phyloP scores from a whole-genome alignment of 257 asterid species.

The Datura wrightii region DNA sequence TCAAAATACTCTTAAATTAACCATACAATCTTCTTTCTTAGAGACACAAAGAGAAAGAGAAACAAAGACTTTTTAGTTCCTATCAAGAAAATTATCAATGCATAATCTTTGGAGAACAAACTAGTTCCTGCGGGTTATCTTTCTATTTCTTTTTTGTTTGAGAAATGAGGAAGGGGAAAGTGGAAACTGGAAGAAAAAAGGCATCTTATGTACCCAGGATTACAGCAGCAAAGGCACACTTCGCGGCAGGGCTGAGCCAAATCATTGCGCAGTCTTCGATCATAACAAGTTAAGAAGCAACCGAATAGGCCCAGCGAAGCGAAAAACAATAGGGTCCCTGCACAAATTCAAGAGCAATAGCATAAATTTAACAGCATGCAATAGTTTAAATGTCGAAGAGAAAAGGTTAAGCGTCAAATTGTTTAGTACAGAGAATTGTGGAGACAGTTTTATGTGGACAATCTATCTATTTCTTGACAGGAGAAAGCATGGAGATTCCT shows the following conservation, averaged over 20 bases:
- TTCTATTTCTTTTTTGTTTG: background rate
- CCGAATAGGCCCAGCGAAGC: conserved; percentile 91
- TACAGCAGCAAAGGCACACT: conserved; percentile 94
- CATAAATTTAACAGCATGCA: background rate
- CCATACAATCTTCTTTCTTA: conserved; percentile 6
- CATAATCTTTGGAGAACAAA: background rate
- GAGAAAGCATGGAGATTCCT: background rate
- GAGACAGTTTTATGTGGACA: conserved; percentile 13
- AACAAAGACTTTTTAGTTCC: background rate
- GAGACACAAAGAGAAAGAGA: background rate
- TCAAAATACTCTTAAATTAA: background rate
- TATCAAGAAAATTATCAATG: background rate
- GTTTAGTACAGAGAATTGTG: background rate
- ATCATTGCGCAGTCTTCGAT: conserved; percentile 91
- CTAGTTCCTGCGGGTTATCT: background rate
- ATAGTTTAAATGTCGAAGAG: background rate
- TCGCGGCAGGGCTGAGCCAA: conserved; percentile 97
- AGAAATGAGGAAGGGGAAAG: background rate
- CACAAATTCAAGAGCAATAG: conserved; percentile 22
- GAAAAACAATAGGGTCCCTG: conserved; percentile 90
- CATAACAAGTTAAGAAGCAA: conserved; percentile 92
- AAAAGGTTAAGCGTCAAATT: background rate
- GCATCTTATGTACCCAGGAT: conserved; percentile 72
- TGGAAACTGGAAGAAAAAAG: background rate
- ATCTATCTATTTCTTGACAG: background rate